These are phyloP conservation scores for Annona squamosa DNA, from an alignment of 164 flowering plant species.

Conservation along the genomic window DNA sequence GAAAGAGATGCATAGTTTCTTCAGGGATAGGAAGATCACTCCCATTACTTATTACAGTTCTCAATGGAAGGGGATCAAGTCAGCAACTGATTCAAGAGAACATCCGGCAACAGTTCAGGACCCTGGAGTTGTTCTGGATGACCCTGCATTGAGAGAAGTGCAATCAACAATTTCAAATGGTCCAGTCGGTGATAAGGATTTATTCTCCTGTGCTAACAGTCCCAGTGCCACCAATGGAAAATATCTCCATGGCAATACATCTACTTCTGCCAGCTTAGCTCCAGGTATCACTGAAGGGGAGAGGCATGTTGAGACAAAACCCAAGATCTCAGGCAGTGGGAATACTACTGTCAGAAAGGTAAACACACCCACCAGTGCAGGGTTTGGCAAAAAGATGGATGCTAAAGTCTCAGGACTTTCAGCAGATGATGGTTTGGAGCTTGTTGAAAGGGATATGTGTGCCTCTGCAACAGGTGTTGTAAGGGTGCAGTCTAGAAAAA, in stretches of 20 bases:
- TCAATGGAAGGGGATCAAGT: conserved; percentile 32
- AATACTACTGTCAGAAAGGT: conserved; percentile 15
- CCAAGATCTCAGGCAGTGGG: conserved; percentile 14
- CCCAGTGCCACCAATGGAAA: conserved; percentile 16
- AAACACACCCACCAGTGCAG: conserved; percentile 9
- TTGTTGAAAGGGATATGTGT: conserved; percentile 82
- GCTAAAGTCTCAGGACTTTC: conserved; percentile 23
- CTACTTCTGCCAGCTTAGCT: conserved; percentile 20
- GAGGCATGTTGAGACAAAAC: conserved; percentile 8
- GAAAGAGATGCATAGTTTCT: conserved; percentile 64
- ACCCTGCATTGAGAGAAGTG: conserved; percentile 11
- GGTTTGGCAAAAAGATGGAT: conserved; percentile 19
- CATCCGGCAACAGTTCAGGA: conserved; percentile 13
- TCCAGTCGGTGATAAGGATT: conserved; percentile 10
- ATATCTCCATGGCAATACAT: conserved; percentile 11
- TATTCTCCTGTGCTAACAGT: conserved; percentile 14
- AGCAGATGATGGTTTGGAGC: conserved; percentile 35
- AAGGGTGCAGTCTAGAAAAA: conserved; percentile 89
- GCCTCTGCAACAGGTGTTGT: conserved; percentile 98
- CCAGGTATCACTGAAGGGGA: conserved; percentile 16
- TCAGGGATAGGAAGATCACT: conserved; percentile 39
- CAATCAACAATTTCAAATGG: conserved; percentile 33
- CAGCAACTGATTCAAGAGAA: conserved; percentile 25
- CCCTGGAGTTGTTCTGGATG: conserved; percentile 8
- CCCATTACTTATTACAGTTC: conserved; percentile 38